Percentiles rank a stretch among this genome's conserved stretches.
Evolutionary conservation across 1,139 yeast genomes (phyloP).

Genomic region (Sugiyamaella sp.): DNA sequence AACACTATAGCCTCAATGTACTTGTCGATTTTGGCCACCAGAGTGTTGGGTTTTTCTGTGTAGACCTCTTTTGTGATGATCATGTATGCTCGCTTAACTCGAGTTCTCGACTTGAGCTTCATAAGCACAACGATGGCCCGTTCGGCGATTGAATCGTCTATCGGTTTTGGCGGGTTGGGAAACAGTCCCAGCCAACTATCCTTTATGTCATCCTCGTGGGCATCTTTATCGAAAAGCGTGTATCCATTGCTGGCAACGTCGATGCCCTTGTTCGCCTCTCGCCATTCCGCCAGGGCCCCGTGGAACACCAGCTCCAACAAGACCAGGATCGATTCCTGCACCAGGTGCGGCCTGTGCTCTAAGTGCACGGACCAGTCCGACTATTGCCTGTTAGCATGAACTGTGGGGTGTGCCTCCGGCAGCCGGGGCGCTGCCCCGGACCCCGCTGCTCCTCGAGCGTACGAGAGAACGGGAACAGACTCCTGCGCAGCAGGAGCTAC

Average conservation of each 20-base stretch:
- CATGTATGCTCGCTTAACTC: constrained; percentile 20
- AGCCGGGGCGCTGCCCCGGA: background rate
- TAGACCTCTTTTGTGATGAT: constrained; percentile 19
- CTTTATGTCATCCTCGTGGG: constrained; percentile 30
- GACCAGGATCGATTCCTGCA: constrained; percentile 38
- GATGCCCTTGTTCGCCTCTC: constrained; percentile 30
- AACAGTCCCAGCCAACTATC: constrained; percentile 31
- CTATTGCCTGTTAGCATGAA: constrained; percentile 3
- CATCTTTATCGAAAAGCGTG: constrained; percentile 16
- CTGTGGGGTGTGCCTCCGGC: background rate
- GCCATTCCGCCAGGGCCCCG: constrained; percentile 42
- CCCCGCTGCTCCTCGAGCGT: background rate
- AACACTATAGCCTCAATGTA: constrained; percentile 52
- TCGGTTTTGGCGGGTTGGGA: constrained; percentile 37
- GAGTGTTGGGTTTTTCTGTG: constrained; percentile 20
- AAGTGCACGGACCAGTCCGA: constrained; percentile 29
- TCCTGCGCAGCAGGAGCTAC: background rate
- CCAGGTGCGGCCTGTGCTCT: constrained; percentile 35
- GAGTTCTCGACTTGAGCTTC: constrained; percentile 21
- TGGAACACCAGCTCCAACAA: constrained; percentile 41
- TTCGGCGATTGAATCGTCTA: constrained; percentile 35
- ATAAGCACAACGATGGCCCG: constrained; percentile 32
- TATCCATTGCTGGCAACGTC: constrained; percentile 17
- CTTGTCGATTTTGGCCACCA: constrained; percentile 49
- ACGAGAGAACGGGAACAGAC: no score